Conservation (phyloP, 768 basidiomycete genomes). For the Russula sp. region DNA sequence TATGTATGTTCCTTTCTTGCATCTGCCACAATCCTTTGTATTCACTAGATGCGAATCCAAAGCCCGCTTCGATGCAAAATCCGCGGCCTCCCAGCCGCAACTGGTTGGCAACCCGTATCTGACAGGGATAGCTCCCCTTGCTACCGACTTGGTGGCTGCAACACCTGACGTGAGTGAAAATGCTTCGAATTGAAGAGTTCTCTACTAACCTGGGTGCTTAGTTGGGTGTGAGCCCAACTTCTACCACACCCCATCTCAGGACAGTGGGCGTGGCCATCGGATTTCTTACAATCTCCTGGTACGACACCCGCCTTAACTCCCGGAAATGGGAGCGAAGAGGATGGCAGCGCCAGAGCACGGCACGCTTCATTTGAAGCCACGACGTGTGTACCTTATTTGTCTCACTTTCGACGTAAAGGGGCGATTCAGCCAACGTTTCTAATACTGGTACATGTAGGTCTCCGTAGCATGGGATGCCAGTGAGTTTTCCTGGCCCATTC, state of each 20-base stretch:
- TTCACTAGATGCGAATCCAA: background rate
- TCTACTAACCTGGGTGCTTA: background rate
- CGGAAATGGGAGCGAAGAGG: background rate
- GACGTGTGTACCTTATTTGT: background rate
- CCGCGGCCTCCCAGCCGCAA: background rate
- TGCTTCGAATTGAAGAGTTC: background rate
- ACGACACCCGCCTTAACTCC: background rate
- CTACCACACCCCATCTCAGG: background rate
- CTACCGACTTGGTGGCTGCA: background rate
- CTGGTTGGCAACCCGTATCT: background rate
- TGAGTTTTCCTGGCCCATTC: background rate
- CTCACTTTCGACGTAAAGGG: background rate
- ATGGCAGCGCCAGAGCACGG: background rate
- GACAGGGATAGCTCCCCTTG: background rate
- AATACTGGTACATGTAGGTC: background rate
- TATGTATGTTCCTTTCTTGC: background rate
- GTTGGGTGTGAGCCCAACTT: background rate
- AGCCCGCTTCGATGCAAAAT: background rate
- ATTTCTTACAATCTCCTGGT: too few species aligned
- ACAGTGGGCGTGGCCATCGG: background rate
- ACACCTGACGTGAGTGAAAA: background rate
- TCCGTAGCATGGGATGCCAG: background rate
- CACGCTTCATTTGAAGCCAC: background rate
- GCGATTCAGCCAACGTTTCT: background rate
- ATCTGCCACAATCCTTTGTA: background rate